Percentiles rank a stretch among this genome's conserved stretches.
These are phyloP conservation scores for Penicillium oxalicum DNA, from an alignment of 2,329 filamentous ascomycete species.

Conservation along the genomic window DNA sequence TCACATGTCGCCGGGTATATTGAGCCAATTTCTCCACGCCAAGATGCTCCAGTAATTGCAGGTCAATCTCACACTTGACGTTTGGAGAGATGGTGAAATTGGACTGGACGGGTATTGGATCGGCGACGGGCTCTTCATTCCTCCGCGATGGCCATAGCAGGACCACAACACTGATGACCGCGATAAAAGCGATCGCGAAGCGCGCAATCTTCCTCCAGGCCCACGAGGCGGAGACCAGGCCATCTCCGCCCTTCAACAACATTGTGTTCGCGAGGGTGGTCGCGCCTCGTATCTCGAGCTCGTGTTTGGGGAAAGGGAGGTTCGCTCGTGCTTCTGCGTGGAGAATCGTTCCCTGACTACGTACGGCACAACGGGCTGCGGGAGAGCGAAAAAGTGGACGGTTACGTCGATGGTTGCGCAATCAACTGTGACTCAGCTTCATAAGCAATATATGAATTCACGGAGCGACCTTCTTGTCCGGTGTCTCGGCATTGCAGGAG, in stretches of 20 bases:
- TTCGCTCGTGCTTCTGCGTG: too few relatives aligned
- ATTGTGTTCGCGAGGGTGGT: constrained; percentile 11
- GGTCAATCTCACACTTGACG: constrained; percentile 26
- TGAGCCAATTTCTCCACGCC: constrained; percentile 23
- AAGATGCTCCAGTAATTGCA: constrained; percentile 20
- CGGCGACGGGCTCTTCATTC: constrained; percentile 4
- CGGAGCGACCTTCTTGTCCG: too few relatives aligned
- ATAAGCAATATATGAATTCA: too few relatives aligned
- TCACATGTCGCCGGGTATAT: constrained; percentile 29
- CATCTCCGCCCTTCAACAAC: constrained; percentile 23
- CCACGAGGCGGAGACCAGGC: constrained; percentile 23
- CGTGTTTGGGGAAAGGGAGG: neutral
- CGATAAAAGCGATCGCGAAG: constrained; percentile 21
- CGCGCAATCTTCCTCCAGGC: constrained; percentile 29
- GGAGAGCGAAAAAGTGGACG: too few relatives aligned
- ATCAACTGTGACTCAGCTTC: too few relatives aligned
- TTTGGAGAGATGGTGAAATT: constrained; percentile 28
- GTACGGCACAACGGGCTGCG: too few relatives aligned
- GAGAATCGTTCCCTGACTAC: too few relatives aligned
- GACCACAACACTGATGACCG: constrained; percentile 21
- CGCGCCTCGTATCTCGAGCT: neutral
- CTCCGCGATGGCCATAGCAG: constrained; percentile 24
- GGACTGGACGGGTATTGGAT: constrained; percentile 12
- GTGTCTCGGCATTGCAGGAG: too few relatives aligned
- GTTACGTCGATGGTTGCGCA: neutral